Evolutionary conservation across 306 rosid species (phyloP).

Genomic region (Ormosia emarginata): DNA sequence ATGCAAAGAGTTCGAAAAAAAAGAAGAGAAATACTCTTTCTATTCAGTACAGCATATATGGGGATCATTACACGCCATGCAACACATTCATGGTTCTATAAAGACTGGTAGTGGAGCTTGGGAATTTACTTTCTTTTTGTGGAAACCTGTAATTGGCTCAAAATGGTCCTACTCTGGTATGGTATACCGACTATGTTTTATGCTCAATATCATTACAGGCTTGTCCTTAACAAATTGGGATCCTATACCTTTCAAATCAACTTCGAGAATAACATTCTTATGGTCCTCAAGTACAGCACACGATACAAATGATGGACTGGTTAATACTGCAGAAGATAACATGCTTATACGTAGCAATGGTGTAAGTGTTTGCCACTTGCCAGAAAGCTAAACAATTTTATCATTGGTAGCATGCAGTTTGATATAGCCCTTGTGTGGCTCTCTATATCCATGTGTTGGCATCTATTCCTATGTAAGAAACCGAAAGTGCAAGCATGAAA

Average conservation of each 20-base stretch:
- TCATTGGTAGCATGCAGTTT: background rate
- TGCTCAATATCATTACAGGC: background rate
- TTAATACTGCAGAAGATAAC: background rate
- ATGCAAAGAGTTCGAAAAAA: background rate
- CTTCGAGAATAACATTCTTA: conserved; percentile 10
- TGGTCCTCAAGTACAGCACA: conserved; percentile 8
- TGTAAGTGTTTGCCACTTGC: conserved; percentile 19
- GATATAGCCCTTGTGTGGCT: background rate
- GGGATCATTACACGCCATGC: background rate
- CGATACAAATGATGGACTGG: background rate
- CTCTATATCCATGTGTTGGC: background rate
- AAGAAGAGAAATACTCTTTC: too few relatives aligned
- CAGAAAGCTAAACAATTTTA: background rate
- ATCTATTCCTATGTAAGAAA: conserved; percentile 21
- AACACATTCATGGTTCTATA: background rate
- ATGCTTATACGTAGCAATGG: background rate
- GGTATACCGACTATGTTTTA: background rate
- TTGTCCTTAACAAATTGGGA: background rate
- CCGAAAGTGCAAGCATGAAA: background rate
- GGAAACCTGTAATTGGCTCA: background rate
- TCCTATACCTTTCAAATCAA: conserved; percentile 12
- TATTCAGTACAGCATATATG: background rate
- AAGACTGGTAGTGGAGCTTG: background rate
- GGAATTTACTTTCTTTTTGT: background rate
- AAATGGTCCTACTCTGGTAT: background rate